Conservation (phyloP, 192 early-diverging fungal genomes). For the Mortierella antarctica region DNA sequence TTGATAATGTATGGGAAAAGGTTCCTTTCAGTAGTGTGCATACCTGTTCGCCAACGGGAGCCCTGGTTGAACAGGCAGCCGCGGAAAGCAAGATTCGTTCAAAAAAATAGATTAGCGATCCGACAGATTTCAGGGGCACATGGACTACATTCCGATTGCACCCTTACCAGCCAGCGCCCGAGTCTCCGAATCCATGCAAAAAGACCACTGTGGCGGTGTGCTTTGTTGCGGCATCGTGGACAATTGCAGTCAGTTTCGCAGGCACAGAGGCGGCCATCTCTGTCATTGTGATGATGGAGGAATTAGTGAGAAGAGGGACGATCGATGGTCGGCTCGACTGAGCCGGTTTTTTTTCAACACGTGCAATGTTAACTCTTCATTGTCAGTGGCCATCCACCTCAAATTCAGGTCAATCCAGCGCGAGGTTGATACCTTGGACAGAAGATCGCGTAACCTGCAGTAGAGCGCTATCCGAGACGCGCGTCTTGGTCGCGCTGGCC, state of each 20-base stretch:
- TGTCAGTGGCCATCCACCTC: no score
- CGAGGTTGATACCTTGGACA: no score
- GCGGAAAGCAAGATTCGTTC: not conserved
- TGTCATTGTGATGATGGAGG: constrained; percentile 2
- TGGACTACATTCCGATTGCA: not conserved
- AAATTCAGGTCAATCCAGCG: no score
- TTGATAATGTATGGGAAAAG: not conserved
- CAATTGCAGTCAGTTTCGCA: constrained; percentile 46
- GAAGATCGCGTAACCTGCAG: no score
- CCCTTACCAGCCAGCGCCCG: constrained; percentile 65
- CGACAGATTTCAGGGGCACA: not conserved
- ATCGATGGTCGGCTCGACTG: not conserved
- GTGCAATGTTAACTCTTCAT: not conserved
- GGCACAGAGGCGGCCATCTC: constrained; percentile 14
- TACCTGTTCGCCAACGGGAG: constrained; percentile 40
- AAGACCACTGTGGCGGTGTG: constrained; percentile 70
- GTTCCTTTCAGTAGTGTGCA: not conserved
- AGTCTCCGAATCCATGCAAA: constrained; percentile 72
- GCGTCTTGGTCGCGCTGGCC: no score
- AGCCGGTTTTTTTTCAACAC: not conserved
- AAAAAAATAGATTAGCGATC: not conserved
- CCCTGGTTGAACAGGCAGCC: constrained; percentile 2
- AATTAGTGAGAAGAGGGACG: not conserved
- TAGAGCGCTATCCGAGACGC: no score
- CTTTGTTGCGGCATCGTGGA: constrained; percentile 48